Evolutionary conservation across 768 basidiomycete genomes (phyloP).

Genomic region (Collybiopsis luxurians): DNA sequence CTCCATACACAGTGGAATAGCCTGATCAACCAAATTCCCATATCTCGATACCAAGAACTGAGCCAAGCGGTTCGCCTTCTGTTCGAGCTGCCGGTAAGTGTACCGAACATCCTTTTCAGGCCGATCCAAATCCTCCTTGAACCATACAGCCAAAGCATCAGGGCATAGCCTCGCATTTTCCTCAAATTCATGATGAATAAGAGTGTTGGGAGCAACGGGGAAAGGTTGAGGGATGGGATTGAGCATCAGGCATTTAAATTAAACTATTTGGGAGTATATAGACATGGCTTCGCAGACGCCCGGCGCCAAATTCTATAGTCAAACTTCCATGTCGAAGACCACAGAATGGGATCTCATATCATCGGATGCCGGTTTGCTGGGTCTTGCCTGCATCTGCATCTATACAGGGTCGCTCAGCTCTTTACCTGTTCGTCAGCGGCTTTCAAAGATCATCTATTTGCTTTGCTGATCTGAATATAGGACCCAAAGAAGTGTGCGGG

Average conservation of each 20-base stretch:
- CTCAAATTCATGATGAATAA: slow-evolving; percentile 8
- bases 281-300: too few species aligned
- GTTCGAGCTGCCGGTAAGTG: slow-evolving; percentile 22
- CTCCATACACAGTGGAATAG: slow-evolving; percentile 9
- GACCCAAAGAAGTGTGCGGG: slow-evolving; percentile 17
- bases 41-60: neutral
- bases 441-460: slow-evolving; percentile 4
- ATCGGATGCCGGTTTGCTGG: slow-evolving; percentile 67
- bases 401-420: slow-evolving; percentile 71
- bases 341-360: slow-evolving; percentile 62
- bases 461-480: neutral
- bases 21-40: slow-evolving; percentile 6
- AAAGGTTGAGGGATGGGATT: neutral
- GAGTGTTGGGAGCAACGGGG: neutral
- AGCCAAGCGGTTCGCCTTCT: slow-evolving; percentile 21
- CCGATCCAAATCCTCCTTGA: slow-evolving; percentile 4
- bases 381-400: slow-evolving; percentile 62
- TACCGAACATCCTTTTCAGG: slow-evolving; percentile 3
- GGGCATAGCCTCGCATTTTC: neutral
- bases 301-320: too few species aligned
- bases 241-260: too few species aligned
- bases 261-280: too few species aligned
- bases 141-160: slow-evolving; percentile 4
- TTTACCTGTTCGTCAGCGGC: slow-evolving; percentile 49
- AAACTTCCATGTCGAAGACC: slow-evolving; percentile 1